phyloP scores from a whole-genome alignment of 2,329 filamentous ascomycete species.

The Coleophoma cylindrospora region DNA sequence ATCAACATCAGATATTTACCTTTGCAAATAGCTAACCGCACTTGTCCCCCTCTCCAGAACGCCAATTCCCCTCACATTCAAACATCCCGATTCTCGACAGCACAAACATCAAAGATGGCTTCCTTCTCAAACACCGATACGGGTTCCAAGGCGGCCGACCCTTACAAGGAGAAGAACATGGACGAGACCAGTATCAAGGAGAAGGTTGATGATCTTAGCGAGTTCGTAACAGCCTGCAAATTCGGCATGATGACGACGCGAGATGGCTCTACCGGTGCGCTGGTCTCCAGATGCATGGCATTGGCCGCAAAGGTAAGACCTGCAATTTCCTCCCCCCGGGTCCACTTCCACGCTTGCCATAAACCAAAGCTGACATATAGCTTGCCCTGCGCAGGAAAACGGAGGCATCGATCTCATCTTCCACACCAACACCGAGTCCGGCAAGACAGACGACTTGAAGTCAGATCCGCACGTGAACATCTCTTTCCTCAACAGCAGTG shows the following conservation, averaged over 20 bases:
- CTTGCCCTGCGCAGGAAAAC: conserved; percentile 52
- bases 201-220: conserved; percentile 69
- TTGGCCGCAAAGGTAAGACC: conserved; percentile 65
- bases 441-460: conserved; percentile 78
- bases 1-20: background rate
- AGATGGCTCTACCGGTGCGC: conserved; percentile 54
- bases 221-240: conserved; percentile 69
- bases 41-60: conserved; percentile 1
- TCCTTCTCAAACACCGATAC: conserved; percentile 55
- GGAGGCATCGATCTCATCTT: conserved; percentile 80
- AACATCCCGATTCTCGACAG: background rate
- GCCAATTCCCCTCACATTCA: conserved; percentile 2
- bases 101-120: conserved; percentile 10
- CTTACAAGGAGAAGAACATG: conserved; percentile 70
- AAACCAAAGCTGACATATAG: conserved; percentile 2
- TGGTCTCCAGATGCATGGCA: conserved; percentile 84
- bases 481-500: conserved; percentile 68
- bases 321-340: background rate
- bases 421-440: conserved; percentile 85
- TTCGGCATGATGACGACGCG: conserved; percentile 88
- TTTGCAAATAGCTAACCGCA: conserved; percentile 4
- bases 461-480: conserved; percentile 73
- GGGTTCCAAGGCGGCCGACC: conserved; percentile 62
- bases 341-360: background rate
- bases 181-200: conserved; percentile 60